A percentile compares a stretch with the other conserved stretches of the same genome.
phyloP scores from a whole-genome alignment of 1,284 basidiomycete genomes.

The Exobasidium cylindrosporum region DNA sequence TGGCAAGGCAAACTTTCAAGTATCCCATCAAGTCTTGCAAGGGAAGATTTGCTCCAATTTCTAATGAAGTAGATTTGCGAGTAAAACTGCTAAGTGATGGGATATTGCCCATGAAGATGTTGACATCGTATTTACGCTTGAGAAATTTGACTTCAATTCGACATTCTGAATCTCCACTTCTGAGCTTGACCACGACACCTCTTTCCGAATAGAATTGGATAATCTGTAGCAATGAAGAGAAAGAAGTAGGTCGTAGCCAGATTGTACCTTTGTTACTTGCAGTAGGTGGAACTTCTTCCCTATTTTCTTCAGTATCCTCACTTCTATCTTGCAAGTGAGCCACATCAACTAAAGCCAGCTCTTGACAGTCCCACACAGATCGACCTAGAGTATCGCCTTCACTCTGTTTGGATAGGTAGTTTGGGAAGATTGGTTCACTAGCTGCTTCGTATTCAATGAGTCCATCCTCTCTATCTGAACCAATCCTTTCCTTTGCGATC shows the following conservation, averaged over 20 bases:
- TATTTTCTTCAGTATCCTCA: constrained; percentile 19
- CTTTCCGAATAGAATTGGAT: constrained; percentile 15
- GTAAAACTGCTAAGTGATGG: background rate
- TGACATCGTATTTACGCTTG: constrained; percentile 42
- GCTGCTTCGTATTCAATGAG: constrained; percentile 53
- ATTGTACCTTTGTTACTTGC: constrained; percentile 23
- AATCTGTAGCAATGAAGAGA: constrained; percentile 27
- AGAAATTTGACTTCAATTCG: constrained; percentile 49
- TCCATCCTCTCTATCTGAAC: constrained; percentile 23
- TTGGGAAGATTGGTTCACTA: constrained; percentile 55
- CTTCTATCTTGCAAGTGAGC: background rate
- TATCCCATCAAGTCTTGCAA: constrained; percentile 29
- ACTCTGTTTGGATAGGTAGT: constrained; percentile 42
- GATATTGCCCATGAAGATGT: constrained; percentile 26
- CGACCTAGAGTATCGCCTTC: background rate
- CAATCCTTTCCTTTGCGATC: constrained; percentile 13
- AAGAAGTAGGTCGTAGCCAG: constrained; percentile 43
- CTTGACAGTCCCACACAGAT: constrained; percentile 29
- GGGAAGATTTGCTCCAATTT: constrained; percentile 34
- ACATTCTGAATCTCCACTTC: constrained; percentile 45
- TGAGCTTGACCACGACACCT: constrained; percentile 30
- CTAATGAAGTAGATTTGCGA: background rate
- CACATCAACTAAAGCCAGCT: constrained; percentile 39
- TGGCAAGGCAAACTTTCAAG: constrained; percentile 2
- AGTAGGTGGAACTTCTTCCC: constrained; percentile 20